A percentile compares a stretch with the other conserved stretches of the same genome.
Conservation (phyloP, 176 grass and related monocot species). For the Microstegium vimineum region DNA sequence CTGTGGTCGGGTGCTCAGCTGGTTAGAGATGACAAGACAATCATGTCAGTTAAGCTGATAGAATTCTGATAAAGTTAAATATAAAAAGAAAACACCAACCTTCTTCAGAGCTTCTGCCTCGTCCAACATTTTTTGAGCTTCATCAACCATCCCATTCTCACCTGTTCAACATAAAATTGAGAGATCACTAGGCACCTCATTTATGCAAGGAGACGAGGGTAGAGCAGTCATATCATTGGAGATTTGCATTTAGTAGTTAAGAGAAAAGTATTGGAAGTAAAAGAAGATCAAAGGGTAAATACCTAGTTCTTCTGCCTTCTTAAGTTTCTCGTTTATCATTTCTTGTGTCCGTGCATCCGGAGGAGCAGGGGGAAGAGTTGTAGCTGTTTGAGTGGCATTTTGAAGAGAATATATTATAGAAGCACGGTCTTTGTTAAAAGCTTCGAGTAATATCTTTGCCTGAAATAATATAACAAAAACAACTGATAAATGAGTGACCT, state of each 20-base stretch:
- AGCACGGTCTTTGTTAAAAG: slow-evolving; percentile 85
- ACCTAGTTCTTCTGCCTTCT: slow-evolving; percentile 95
- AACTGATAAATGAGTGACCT: neutral
- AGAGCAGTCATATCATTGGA: neutral
- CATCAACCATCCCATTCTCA: slow-evolving; percentile 86
- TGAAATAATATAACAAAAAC: slow-evolving; percentile 24
- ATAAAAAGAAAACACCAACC: slow-evolving; percentile 38
- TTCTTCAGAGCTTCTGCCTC: slow-evolving; percentile 97
- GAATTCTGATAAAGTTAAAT: slow-evolving; percentile 27
- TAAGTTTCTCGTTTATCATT: slow-evolving; percentile 96
- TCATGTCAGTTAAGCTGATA: neutral
- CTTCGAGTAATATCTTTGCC: slow-evolving; percentile 74
- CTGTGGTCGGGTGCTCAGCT: slow-evolving; percentile 63
- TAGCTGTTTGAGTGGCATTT: slow-evolving; percentile 43
- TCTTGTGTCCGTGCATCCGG: slow-evolving; percentile 81
- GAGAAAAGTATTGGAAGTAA: slow-evolving; percentile 1
- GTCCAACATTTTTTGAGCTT: slow-evolving; percentile 92
- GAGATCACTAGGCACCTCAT: slow-evolving; percentile 4
- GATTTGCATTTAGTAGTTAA: slow-evolving; percentile 3
- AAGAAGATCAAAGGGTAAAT: neutral
- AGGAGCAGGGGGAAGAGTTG: slow-evolving; percentile 27
- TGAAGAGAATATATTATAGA: slow-evolving; percentile 57
- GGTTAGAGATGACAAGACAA: slow-evolving; percentile 22
- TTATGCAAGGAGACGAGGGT: neutral
- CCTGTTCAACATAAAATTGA: slow-evolving; percentile 45